Conservation (phyloP, 2,329 filamentous ascomycete species). For the Sarocladiaceae sp. region DNA sequence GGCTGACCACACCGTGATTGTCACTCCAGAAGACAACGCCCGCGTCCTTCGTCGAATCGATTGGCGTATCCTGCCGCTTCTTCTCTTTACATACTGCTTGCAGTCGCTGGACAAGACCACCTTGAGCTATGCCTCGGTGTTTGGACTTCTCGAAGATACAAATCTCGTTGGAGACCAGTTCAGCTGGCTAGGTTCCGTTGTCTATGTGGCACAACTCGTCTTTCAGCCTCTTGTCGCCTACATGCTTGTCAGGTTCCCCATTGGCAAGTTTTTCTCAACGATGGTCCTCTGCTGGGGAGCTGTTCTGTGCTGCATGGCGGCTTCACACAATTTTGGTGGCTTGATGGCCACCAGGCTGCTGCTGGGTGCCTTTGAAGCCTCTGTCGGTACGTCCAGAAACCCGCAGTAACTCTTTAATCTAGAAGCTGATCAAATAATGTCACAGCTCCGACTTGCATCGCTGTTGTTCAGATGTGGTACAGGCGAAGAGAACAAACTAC, state of each 20-base stretch:
- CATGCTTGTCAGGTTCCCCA: slow-evolving; percentile 47
- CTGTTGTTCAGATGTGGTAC: slow-evolving; percentile 30
- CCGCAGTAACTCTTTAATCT: not conserved
- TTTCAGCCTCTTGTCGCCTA: slow-evolving; percentile 50
- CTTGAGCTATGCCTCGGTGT: slow-evolving; percentile 58
- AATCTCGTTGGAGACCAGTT: slow-evolving; percentile 47
- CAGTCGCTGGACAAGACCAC: slow-evolving; percentile 24
- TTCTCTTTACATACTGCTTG: slow-evolving; percentile 45
- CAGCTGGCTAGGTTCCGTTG: slow-evolving; percentile 51
- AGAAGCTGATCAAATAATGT: not conserved
- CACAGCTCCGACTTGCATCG: slow-evolving; percentile 23
- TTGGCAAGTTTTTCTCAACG: slow-evolving; percentile 44
- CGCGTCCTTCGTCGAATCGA: slow-evolving; percentile 42
- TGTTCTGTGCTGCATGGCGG: slow-evolving; percentile 44
- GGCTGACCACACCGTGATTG: slow-evolving; percentile 35
- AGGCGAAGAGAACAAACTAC: slow-evolving; percentile 26
- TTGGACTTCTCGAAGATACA: slow-evolving; percentile 50
- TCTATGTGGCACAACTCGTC: slow-evolving; percentile 27
- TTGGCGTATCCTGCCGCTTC: slow-evolving; percentile 39
- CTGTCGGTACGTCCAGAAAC: slow-evolving; percentile 17
- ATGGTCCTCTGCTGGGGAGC: slow-evolving; percentile 49
- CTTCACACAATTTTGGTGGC: slow-evolving; percentile 39
- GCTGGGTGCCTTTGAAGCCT: slow-evolving; percentile 41
- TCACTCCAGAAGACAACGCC: slow-evolving; percentile 46
- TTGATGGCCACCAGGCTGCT: slow-evolving; percentile 38